Evolutionary conservation across 495 filamentous ascomycete species (phyloP).

Genomic region (Penicillium silybi): DNA sequence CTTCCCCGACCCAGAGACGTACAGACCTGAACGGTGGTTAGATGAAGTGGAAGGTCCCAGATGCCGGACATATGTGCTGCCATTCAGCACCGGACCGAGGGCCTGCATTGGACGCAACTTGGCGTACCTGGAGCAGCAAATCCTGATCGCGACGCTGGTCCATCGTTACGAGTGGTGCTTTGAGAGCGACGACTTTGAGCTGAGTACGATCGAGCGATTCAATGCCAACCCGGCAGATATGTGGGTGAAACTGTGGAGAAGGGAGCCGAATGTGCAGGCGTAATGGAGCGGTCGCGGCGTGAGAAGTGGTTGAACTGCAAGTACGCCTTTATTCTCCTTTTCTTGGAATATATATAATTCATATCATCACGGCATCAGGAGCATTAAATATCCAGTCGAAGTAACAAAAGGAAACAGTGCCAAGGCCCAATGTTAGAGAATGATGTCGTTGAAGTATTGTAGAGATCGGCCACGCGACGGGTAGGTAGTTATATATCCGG

Average conservation of each 20-base stretch:
- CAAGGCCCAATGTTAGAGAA: too few species aligned
- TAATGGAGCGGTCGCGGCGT: too few species aligned
- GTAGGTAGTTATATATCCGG: too few species aligned
- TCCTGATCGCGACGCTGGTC: neutral
- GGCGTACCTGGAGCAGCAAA: neutral
- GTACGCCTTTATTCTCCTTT: too few species aligned
- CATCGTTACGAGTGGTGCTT: neutral
- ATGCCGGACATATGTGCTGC: neutral
- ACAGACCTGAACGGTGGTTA: constrained; percentile 23
- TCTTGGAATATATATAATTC: too few species aligned
- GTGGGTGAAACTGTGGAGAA: neutral
- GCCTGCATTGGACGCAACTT: neutral
- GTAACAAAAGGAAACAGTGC: too few species aligned
- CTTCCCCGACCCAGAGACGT: constrained; percentile 16
- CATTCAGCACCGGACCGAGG: neutral
- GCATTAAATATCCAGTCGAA: too few species aligned
- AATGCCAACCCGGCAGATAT: neutral
- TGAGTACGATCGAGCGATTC: neutral
- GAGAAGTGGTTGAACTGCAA: too few species aligned
- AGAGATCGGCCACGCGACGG: too few species aligned
- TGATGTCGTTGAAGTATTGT: too few species aligned
- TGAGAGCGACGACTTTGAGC: neutral
- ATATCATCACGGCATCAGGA: too few species aligned
- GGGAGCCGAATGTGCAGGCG: too few species aligned
- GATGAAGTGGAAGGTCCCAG: neutral